Evolutionary conservation across 768 basidiomycete genomes (phyloP), one percentile per base, ranked within the genome.

Genomic region (Trametes elegans): DNA sequence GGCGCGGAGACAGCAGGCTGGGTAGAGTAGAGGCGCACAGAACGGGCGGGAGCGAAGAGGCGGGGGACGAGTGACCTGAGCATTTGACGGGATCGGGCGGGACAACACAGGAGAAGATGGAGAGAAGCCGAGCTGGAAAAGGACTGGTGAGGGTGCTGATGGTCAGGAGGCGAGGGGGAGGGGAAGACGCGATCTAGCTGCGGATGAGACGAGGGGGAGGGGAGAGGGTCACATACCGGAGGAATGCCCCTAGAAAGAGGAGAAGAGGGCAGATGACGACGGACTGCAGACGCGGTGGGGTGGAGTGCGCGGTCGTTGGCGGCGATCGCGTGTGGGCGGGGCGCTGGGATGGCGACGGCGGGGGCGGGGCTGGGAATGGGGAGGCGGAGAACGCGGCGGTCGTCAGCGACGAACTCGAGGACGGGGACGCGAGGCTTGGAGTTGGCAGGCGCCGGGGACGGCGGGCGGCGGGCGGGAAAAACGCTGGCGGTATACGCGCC

Each of bases 1-100:
- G 55, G 14, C 32, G 60, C 18, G 18, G 58, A 38, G 31, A 52
- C 24, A 13, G 64, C 44, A 21, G 32, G 36, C 43, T 58, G 57
- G 27, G 49, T 11, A 29, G 61, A 60, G 49, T 58, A 58, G 47
- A 39, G 57, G 35, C 64, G 61, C 29, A 48, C 32, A 16, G 54
- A 44, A 38, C 36, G 49, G 27, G 54, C 29, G 18, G 49, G 18
- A 35, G 41, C 21, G 40, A 28, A 27, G 48, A 54, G 49, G 35
- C 57, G 53, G 14, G 43, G 40, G 43, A 19, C 26, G 32, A 51
- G 49, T 27, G 39, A 43, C 16, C n/a, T 24, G 45, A 51, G 40
- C 49, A 55, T 49, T 43, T 53, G 54, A 32, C 44, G 35, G 41
- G 23, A 36, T 29, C 49, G 28, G 23, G 35, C 27, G 27, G 46